Percentiles rank a stretch among this genome's conserved stretches.
Conservation (phyloP, 2,329 filamentous ascomycete species). For the Aspergillus glaucus region DNA sequence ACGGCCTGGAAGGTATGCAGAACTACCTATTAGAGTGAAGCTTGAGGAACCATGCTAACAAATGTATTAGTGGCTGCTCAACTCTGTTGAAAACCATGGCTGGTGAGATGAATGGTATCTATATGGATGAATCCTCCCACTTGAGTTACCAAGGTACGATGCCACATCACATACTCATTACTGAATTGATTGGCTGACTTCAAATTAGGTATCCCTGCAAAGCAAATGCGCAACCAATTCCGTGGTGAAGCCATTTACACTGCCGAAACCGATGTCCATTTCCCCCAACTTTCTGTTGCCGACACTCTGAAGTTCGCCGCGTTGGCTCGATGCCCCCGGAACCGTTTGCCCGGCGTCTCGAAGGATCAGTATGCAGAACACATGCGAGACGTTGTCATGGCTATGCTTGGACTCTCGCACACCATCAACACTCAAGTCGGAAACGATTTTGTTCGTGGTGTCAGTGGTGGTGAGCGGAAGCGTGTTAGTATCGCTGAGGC, state of each 20-base stretch:
- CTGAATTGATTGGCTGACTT: background rate
- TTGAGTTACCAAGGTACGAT: constrained; percentile 67
- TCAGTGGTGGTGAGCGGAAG: constrained; percentile 57
- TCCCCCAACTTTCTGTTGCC: constrained; percentile 69
- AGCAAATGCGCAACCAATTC: constrained; percentile 67
- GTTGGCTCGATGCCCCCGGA: constrained; percentile 50
- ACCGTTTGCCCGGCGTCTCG: constrained; percentile 32
- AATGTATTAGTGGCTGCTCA: constrained; percentile 52
- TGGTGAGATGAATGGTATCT: constrained; percentile 76
- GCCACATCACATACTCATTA: constrained; percentile 32
- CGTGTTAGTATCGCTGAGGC: constrained; percentile 57
- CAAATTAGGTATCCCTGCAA: constrained; percentile 23
- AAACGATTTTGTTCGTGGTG: constrained; percentile 56
- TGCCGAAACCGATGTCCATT: constrained; percentile 77
- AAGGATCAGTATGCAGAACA: constrained; percentile 40
- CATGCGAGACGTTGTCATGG: constrained; percentile 42
- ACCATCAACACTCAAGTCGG: constrained; percentile 45
- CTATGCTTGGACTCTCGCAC: constrained; percentile 43
- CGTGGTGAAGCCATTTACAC: constrained; percentile 84
- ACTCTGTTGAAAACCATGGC: constrained; percentile 80
- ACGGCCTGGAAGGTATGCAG: constrained; percentile 34
- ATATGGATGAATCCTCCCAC: constrained; percentile 61
- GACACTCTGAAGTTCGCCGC: constrained; percentile 76
- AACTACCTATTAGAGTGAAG: background rate
- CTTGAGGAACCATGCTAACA: constrained; percentile 3